Evolutionary conservation across 306 rosid species (phyloP), one percentile per base, ranked within the genome.

Genomic region (cucumber (Cucumis sativus)): DNA sequence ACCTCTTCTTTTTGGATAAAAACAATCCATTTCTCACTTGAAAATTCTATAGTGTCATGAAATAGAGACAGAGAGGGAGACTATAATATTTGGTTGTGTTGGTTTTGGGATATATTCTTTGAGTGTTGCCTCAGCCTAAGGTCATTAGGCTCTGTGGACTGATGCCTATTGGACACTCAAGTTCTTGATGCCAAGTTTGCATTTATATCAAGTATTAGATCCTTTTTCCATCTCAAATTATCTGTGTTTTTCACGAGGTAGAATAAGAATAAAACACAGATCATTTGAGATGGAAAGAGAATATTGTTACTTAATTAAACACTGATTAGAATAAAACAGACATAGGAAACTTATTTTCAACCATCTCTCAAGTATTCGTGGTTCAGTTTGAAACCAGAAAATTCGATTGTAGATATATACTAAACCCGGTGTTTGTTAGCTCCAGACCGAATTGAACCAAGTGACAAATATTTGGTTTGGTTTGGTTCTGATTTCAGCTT

Each of bases 101-200:
- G 81, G 84, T 45, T 85, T 87, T 86, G 89, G 97, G 86, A 89
- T 81, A 88, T 94, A 84, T 93, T 83, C 98, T 80, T 91, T 81
- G 95, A 88, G 96, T 95, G 96, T 83, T 63, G 83, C 76, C 79
- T 78, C 49, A 39, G 56, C 70, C 57, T 33, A 7, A 54, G 39
- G 79, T 80, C 69, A 81, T 78, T 69, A 69, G 49, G 63, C 67
- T 79, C 51, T 81, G 85, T 83, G 85, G 75, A 73, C 82, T 72
- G 45, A 82, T 82, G 69, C 81, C 78, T 80, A 82, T 68, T 76
- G 47, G 76, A 87, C 75, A 69, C 75, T 69, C 60, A 49, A 76
- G 83, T 73, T 63, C 73, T 56, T 41, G 87, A 80, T 81, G 55
- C 87, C 78, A 62, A 55, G 47, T 28, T 33, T 54, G 30, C 41